Base-by-base conservation (phyloP, 2,329 filamentous ascomycete genomes). In the Exophiala sp. region DNA sequence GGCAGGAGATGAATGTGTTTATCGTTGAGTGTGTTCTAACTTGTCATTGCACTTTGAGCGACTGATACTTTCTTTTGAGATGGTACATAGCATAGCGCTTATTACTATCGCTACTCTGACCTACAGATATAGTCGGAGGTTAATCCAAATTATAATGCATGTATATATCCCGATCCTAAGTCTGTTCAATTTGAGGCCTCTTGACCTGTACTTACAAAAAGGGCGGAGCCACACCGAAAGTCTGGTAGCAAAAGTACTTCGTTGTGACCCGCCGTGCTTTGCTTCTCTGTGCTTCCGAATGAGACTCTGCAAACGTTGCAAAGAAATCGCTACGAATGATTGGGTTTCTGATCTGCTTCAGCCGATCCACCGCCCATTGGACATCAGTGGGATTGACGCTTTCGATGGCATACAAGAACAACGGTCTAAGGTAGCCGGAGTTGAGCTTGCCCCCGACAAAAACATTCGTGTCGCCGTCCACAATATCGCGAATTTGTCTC, bases 101-200 rank as follows among this genome's bases (percentile, higher is more conserved):
- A 5, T 41, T 47, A 51, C 53, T 51, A 24, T 55, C 53, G 47
- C 48, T 51, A 39, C 53, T 57, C 46, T 57, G 45, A 42, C 50
- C 38, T 21, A 32, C 2, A 21, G 35, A 33, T 18, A 32, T 32
- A 29, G 47, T 50, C 48, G 39, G 53, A 51, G 53, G 36, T 48
- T 51, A 55, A 51, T 55, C n/a, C 43, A 21, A 24, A 18, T 39
- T 4, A 9, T 29, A 29, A 32, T 49, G 24, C 24, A 29, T 8
- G 2, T 3, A 29, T 8, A 29, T 1, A 29, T 2, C 24, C 24
- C 18, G 38, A 16, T 32, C 8, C 18, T 10, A 9, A 45, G 5
- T 45, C 3, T 33, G 8, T 11, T 29, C 42, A 12, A 5, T 24
- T 29, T 24, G 16, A 34, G 39, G 20, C 18, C 14, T 18, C 2